phyloP scores from a whole-genome alignment of 371 early-diverging fungal species.

The Lichtheimia ornata region DNA sequence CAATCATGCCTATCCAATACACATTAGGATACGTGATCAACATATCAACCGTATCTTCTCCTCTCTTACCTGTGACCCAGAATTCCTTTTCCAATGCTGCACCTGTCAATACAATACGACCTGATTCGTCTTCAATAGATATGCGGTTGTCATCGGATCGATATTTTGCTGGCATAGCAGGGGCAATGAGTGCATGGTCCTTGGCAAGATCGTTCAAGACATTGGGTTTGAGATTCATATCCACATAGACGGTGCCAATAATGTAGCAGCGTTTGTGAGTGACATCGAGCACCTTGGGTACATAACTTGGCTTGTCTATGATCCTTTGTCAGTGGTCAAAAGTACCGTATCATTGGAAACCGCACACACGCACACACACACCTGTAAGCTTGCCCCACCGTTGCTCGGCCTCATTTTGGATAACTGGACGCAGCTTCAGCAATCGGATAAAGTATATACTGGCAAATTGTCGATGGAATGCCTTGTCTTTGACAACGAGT shows the following conservation, averaged over 20 bases:
- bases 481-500: constrained; percentile 51
- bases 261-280: constrained; percentile 67
- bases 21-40: neutral
- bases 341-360: neutral
- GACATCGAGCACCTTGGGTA: constrained; percentile 72
- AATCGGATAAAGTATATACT: constrained; percentile 83
- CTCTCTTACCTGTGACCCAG: constrained; percentile 67
- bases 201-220: constrained; percentile 81
- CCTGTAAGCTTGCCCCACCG: constrained; percentile 56
- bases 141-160: constrained; percentile 60
- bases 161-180: constrained; percentile 69
- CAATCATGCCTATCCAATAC: constrained; percentile 60
- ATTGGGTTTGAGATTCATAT: constrained; percentile 85
- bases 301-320: constrained; percentile 44
- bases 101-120: constrained; percentile 75
- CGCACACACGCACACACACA: neutral
- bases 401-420: constrained; percentile 46
- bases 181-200: constrained; percentile 69
- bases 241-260: constrained; percentile 86
- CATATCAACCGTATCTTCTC: neutral
- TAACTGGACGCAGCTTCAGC: constrained; percentile 56
- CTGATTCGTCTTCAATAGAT: constrained; percentile 91
- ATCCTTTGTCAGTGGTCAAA: neutral
- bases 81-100: constrained; percentile 42
- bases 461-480: constrained; percentile 79